Evolutionary conservation across 2,329 filamentous ascomycete species (phyloP).

Genomic region (Microcyclospora tardicrescens): DNA sequence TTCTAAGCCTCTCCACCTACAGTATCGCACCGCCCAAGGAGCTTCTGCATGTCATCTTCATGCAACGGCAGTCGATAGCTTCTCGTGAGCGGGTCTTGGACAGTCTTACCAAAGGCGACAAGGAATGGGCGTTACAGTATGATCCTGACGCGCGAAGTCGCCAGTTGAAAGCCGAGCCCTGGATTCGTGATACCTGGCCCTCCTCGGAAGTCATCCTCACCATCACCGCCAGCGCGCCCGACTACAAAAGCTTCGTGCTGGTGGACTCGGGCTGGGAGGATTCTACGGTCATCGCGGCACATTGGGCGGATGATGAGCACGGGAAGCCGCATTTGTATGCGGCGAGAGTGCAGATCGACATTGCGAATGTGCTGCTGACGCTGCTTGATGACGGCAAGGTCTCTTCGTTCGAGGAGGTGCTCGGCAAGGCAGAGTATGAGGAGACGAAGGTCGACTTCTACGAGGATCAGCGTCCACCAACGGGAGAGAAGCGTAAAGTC

Average conservation of each 20-base stretch:
- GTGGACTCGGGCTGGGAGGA: slow-evolving; percentile 2
- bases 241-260: slow-evolving; percentile 1
- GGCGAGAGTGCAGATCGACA: background rate
- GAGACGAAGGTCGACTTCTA: slow-evolving; percentile 2
- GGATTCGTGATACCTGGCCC: slow-evolving; percentile 1
- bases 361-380: slow-evolving; percentile 1
- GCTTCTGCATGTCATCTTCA: slow-evolving; percentile 1
- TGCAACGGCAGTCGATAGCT: background rate
- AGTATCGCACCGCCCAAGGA: background rate
- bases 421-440: background rate
- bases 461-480: background rate
- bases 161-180: background rate
- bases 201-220: background rate
- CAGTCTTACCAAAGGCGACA: background rate
- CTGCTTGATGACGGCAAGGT: background rate
- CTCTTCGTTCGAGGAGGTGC: background rate
- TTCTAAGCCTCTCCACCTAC: background rate
- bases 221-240: background rate
- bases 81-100: background rate
- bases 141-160: background rate
- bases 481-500: background rate
- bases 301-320: background rate
- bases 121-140: background rate
- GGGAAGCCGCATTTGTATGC: background rate
- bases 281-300: background rate